Evolutionary conservation across 768 basidiomycete genomes (phyloP).

Genomic region (Kwoniella sp.): DNA sequence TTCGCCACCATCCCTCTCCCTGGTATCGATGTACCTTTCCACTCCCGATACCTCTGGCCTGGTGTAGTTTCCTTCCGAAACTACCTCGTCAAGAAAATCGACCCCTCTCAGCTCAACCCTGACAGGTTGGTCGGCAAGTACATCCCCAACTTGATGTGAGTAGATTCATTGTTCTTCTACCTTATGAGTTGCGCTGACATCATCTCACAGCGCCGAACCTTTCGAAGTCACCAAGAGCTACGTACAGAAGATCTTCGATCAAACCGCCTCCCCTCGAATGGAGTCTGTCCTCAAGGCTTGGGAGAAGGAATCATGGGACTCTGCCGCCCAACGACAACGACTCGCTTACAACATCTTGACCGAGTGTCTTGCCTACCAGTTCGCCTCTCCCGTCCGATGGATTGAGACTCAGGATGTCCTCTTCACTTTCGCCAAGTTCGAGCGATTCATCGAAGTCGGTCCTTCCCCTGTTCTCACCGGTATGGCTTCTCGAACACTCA

Average conservation of each 20-base stretch:
- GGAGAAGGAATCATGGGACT: constrained; percentile 88
- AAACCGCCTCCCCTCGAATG: constrained; percentile 91
- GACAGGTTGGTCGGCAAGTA: constrained; percentile 94
- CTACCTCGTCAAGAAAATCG: constrained; percentile 97
- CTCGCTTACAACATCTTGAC: constrained; percentile 95
- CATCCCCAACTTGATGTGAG: constrained; percentile 85
- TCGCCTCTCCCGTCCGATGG: constrained; percentile 93
- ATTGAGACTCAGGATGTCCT: constrained; percentile 97
- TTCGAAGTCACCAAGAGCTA: constrained; percentile 65
- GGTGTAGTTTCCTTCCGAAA: constrained; percentile 97
- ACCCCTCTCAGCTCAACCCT: constrained; percentile 83
- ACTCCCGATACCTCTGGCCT: constrained; percentile 98
- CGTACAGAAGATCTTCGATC: constrained; percentile 91
- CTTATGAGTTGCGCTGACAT: constrained; percentile 35
- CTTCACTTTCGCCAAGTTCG: constrained; percentile 81
- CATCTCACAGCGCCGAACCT: constrained; percentile 53
- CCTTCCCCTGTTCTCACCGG: constrained; percentile 81
- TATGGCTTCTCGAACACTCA: constrained; percentile 51
- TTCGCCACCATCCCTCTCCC: constrained; percentile 94
- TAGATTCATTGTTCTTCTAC: background rate
- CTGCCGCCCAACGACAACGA: constrained; percentile 78
- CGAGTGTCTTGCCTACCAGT: constrained; percentile 92
- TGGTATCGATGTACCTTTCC: constrained; percentile 99
- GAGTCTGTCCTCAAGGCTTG: constrained; percentile 92
- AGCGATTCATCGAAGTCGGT: constrained; percentile 92